These are phyloP conservation scores for Cucurbitaria berberidis DNA, from an alignment of 2,329 filamentous ascomycete species.

Conservation along the genomic window DNA sequence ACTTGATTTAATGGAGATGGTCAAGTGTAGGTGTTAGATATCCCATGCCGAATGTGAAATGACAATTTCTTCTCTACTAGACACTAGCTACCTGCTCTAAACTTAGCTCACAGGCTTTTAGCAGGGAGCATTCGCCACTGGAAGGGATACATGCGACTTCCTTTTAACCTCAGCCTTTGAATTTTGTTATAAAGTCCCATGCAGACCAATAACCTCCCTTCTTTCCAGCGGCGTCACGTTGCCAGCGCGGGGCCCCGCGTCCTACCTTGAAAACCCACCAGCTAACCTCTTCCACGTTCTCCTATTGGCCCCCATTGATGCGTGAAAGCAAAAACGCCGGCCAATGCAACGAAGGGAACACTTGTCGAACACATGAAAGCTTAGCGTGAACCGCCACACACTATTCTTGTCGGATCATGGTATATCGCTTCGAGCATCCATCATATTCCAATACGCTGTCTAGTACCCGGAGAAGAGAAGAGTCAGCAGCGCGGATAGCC, in stretches of 20 bases:
- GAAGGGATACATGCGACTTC: too few relatives aligned
- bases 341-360: constrained; percentile 10
- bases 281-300: not conserved
- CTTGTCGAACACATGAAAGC: constrained; percentile 9
- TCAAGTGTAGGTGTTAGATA: not conserved
- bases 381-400: constrained; percentile 7
- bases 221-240: too few relatives aligned
- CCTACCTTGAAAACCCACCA: not conserved
- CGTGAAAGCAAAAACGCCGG: constrained; percentile 6
- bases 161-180: too few relatives aligned
- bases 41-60: not conserved
- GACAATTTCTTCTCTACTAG: not conserved
- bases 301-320: constrained; percentile 4
- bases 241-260: not conserved
- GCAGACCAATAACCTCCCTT: too few relatives aligned
- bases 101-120: too few relatives aligned
- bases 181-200: too few relatives aligned
- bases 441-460: not conserved
- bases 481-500: not conserved
- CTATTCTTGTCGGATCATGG: not conserved
- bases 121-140: too few relatives aligned
- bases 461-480: not conserved
- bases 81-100: not conserved
- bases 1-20: not conserved
- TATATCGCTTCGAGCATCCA: not conserved